Base-by-base conservation (phyloP, 257 asterid genomes). In the Solanum pinnatisectum region DNA sequence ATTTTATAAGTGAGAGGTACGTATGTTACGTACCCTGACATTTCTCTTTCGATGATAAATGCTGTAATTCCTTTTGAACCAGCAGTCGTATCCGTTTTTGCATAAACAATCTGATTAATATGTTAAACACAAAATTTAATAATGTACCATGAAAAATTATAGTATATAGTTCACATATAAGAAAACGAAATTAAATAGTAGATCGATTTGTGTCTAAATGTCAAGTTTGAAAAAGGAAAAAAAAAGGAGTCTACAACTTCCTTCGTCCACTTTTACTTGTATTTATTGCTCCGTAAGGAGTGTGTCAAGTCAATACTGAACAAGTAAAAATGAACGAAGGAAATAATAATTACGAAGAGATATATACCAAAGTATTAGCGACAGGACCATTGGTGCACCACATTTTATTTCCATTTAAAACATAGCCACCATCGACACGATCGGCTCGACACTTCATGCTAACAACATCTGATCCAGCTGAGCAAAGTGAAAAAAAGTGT, bases 331-430 rank as follows among this genome's bases (percentile, higher is more conserved):
- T 63, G 2, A 11, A 63, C 16, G 32, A 1, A n/a, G 1, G 5
- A n/a, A 11, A 37, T 18, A 76, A 74, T 74, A 59, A 20, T 76
- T 40, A 74, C 13, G 7, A 36, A 79, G 25, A 79, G 20, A 46
- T 0, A 46, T 46, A 73, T 95, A 97, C 99, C 96, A 97, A 93
- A 85, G 99, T 96, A 90, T 94, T 93, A 85, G 99, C 99, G 87
- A 87, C 84, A 59, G 99, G 98, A 83, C 99, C 99, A 91, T 97
- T 97, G 65, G 99, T 97, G 95, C 99, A 97, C 99, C 99, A 97
- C 99, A 97, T 97, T 92, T 97, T 97, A 90, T 96, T 97, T 89
- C 99, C 99, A 88, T 96, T 97, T 39, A 97, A 90, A 89, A 96
- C 87, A 88, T 94, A 97, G 83, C 99, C 99, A 77, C 98, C 99